Conservation (phyloP, 2,329 filamentous ascomycete species). For the Colletotrichum siamense region DNA sequence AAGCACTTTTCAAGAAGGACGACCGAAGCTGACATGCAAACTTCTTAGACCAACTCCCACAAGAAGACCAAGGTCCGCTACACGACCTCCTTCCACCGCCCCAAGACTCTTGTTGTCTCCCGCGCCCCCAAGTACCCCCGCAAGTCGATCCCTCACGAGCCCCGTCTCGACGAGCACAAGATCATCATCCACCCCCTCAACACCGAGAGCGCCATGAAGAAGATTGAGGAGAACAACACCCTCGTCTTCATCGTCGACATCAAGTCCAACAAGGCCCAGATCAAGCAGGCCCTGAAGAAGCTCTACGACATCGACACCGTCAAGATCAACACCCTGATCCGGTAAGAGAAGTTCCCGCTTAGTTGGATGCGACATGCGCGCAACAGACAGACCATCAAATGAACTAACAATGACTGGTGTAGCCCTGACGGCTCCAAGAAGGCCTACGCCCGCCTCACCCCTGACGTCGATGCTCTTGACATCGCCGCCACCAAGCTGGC, state of each 20-base stretch:
- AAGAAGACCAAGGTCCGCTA: constrained; percentile 93
- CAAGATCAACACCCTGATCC: constrained; percentile 99
- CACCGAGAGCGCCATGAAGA: constrained; percentile 99
- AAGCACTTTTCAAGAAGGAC: neutral
- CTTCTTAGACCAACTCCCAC: constrained; percentile 60
- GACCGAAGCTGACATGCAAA: neutral
- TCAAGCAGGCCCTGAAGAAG: constrained; percentile 98
- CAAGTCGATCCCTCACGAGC: constrained; percentile 89
- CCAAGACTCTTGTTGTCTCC: constrained; percentile 93
- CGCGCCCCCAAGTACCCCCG: constrained; percentile 95
- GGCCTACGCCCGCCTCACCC: constrained; percentile 93
- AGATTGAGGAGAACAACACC: constrained; percentile 99
- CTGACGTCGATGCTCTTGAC: constrained; percentile 97
- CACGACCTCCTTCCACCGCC: constrained; percentile 95
- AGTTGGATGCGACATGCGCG: neutral
- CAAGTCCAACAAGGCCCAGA: constrained; percentile 99
- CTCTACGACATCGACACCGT: constrained; percentile 97
- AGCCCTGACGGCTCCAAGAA: constrained; percentile 98
- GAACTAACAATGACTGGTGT: constrained; percentile 21
- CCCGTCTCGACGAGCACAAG: constrained; percentile 97
- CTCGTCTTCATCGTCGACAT: constrained; percentile 96
- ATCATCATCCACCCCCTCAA: constrained; percentile 98
- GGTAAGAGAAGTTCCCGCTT: constrained; percentile 59
- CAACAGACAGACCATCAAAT: neutral
- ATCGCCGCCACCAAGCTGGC: constrained; percentile 99